phyloP scores from a whole-genome alignment of 805 yeast species.

The Kurtzmaniella cleridarum region DNA sequence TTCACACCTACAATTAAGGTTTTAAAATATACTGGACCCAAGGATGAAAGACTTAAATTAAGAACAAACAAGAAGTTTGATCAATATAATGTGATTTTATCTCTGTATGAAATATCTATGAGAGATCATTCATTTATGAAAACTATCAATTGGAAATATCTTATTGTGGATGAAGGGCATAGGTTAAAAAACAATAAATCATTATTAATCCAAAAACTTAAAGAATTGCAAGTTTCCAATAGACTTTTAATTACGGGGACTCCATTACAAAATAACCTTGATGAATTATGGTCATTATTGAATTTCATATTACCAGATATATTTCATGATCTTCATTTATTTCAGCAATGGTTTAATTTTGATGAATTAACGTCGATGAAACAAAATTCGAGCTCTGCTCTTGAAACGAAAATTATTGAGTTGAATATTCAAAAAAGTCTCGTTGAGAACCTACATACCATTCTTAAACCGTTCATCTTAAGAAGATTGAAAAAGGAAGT shows the following conservation, averaged over 20 bases:
- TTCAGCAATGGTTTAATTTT: constrained; percentile 93
- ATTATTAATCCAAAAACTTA: constrained; percentile 64
- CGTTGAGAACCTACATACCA: constrained; percentile 76
- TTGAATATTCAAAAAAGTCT: constrained; percentile 47
- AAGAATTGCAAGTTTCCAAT: constrained; percentile 61
- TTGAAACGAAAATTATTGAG: constrained; percentile 49
- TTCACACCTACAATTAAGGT: constrained; percentile 71
- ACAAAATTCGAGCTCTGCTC: constrained; percentile 15
- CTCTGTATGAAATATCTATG: constrained; percentile 78
- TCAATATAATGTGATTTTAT: constrained; percentile 52
- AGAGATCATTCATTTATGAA: constrained; percentile 57
- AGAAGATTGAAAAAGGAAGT: constrained; percentile 79
- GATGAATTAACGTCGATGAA: constrained; percentile 44
- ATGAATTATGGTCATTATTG: constrained; percentile 87
- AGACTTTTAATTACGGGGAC: constrained; percentile 90
- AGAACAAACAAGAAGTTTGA: constrained; percentile 19
- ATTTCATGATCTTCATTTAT: constrained; percentile 81
- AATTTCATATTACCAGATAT: constrained; percentile 92
- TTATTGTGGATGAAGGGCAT: constrained; percentile 95
- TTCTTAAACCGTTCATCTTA: constrained; percentile 80
- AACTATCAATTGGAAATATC: constrained; percentile 63
- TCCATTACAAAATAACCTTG: constrained; percentile 85
- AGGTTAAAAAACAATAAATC: constrained; percentile 83
- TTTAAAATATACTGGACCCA: constrained; percentile 60
- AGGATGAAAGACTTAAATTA: constrained; percentile 47